Base-by-base conservation (phyloP, 2,329 filamentous ascomycete species). In the Arthrobotrys entomopaga region DNA sequence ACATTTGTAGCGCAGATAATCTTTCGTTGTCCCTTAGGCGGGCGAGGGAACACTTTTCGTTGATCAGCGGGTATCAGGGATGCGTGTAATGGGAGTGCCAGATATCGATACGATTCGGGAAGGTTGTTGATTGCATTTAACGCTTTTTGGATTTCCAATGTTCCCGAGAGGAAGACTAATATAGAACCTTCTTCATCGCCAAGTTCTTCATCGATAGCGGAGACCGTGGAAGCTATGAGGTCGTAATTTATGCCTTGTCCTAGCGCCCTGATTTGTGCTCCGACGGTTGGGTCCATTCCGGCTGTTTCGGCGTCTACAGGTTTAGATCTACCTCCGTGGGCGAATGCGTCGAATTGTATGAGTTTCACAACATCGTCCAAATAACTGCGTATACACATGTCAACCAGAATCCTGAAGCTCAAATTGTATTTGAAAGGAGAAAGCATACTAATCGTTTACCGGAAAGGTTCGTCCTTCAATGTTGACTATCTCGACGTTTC, bases 1-100 rank as follows among this genome's bases (percentile, higher is more conserved):
- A 99, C 94, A 79, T 99, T 99, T 50, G 95, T 99, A 0, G 95
- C 92, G 5, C 94, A 91, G 38, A 99, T 91, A 11, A 99, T 88
- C 82, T 99, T 99, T 40, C 95, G 87, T 82, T 92, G 93, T 0
- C 93, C 93, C 1, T 83, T 81, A 0, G 94, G 93, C 3, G 95
- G 83, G 13, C 85, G 85, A 26, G 87, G 85, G 80, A 99, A 99
- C 0, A 99, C 95, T 22, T 88, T 87, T 74, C 91, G 90, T 81
- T 99, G 95, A 78, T 98, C 94, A 1, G 86, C 86, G 8, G 94
- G 94, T 79, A 96, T 89, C 0, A 99, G 86, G 0, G 93, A 97
- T 11, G 95, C 95, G 81, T 99, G 95, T 0, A 99, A 85, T 0
- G 95, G 93, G 2, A 99, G 85, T 0, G 92, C 90, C 78, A 97